These are phyloP conservation scores for Puccinia horiana DNA, from an alignment of 1,284 basidiomycete genomes.

Conservation along the genomic window DNA sequence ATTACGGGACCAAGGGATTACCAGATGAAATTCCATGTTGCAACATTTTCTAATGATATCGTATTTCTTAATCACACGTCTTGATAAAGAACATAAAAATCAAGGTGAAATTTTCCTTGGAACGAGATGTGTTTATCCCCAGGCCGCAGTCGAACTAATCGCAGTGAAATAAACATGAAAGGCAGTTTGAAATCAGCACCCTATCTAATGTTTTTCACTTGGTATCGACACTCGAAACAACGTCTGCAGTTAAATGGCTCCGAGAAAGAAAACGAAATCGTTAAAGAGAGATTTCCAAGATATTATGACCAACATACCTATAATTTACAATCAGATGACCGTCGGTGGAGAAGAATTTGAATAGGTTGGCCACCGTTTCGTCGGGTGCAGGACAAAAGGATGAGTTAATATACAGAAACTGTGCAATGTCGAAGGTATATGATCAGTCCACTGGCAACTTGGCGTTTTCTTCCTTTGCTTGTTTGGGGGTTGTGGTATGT, in stretches of 20 bases:
- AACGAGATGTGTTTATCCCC: neutral
- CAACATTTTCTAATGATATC: neutral
- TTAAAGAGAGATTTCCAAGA: neutral
- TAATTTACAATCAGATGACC: slow-evolving; percentile 95
- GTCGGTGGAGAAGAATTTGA: slow-evolving; percentile 82
- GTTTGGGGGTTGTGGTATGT: neutral
- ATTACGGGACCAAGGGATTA: neutral
- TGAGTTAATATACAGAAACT: slow-evolving; percentile 99
- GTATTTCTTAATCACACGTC: too few relatives aligned
- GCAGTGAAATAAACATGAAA: neutral
- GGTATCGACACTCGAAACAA: neutral
- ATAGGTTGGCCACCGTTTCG: slow-evolving; percentile 85
- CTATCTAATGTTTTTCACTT: neutral
- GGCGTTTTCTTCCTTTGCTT: neutral
- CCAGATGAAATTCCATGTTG: neutral
- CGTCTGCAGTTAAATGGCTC: neutral
- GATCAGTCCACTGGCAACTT: neutral
- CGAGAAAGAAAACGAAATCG: neutral
- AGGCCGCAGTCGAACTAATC: slow-evolving; percentile 1
- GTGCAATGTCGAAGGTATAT: slow-evolving; percentile 3
- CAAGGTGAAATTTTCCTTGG: neutral
- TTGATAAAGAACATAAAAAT: neutral
- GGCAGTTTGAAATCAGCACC: neutral
- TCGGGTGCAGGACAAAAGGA: slow-evolving; percentile 92
- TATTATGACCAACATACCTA: slow-evolving; percentile 64